Evolutionary conservation across 78 protist genomes (phyloP), one percentile per base, ranked within the genome.

Genomic region (Dictyostelium intermedium): DNA sequence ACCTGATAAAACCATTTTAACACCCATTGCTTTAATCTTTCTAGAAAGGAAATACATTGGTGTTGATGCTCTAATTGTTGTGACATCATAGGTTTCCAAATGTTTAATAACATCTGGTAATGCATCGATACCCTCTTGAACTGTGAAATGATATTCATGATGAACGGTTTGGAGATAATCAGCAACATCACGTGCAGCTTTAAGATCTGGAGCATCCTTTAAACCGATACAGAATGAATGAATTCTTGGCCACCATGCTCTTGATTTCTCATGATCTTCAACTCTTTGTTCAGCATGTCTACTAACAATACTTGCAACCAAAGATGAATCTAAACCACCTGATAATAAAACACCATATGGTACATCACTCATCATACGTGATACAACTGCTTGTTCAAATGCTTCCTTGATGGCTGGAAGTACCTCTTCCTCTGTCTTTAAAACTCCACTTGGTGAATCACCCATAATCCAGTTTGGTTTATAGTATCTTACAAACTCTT

Each of bases 31-130:
- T 73, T 97, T 98, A 93, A 97, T 97, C 43, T 86, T 84, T 32
- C 98, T 77, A 14, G 98, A 45, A 32, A 98, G 53, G 82, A 98
- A 83, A 85, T 94, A 97, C 98, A 97, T 98, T 63, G 98, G 98
- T 5, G 98, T 97, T 30, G 92, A 61, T 1, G 99, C 98, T 45
- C 99, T 97, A 39, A 98, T 79, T 2, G 98, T 96, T 7, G 99
- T 98, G 35, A 97, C 98, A 61, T 98, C 99, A 63, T 96, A 98
- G 3, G 98, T 97, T 94, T 98, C 99, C 11, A 98, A 70, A 79
- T 92, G 95, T 82, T 53, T 77, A 76, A 97, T 96, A 47, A 98
- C 99, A 43, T 97, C 97, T 13, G 82, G 32, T 11, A 98, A 13
- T 27, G 98, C 98, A 83, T 97, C 98, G 56, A 97, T 81, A 56